Percentiles rank a stretch among this genome's conserved stretches.
Conservation (phyloP, 1,284 basidiomycete genomes). For the Fistulina hepatica region DNA sequence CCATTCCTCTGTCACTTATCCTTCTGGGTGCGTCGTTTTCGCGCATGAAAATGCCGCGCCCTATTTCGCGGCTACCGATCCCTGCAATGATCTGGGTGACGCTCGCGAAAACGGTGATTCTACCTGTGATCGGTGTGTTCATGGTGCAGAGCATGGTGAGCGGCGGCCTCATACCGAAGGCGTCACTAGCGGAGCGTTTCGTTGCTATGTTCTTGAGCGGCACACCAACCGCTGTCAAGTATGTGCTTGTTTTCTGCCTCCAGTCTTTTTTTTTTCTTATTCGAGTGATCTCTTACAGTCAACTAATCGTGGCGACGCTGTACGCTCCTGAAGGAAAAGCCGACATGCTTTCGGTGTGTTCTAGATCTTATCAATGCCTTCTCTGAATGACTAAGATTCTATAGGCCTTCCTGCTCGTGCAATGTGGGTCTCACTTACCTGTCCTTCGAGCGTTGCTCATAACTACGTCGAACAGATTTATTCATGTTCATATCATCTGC, state of each 20-base stretch:
- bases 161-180: slow-evolving; percentile 25
- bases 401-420: slow-evolving; percentile 29
- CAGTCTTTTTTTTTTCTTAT: no score
- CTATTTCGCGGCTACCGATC: slow-evolving; percentile 33
- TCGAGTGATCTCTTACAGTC: no score
- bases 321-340: slow-evolving; percentile 29
- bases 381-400: no score
- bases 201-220: slow-evolving; percentile 34
- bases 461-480: slow-evolving; percentile 23
- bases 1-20: slow-evolving; percentile 41
- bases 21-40: slow-evolving; percentile 47
- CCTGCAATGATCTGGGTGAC: slow-evolving; percentile 37
- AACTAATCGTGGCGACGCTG: slow-evolving; percentile 29
- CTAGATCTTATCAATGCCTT: no score
- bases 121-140: slow-evolving; percentile 41
- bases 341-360: slow-evolving; percentile 28
- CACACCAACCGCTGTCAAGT: slow-evolving; percentile 29
- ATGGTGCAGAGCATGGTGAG: slow-evolving; percentile 30
- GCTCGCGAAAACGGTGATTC: slow-evolving; percentile 36
- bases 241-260: no score
- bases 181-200: slow-evolving; percentile 31
- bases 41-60: slow-evolving; percentile 31
- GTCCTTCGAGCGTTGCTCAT: no score
- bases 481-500: slow-evolving; percentile 32
- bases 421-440: no score